phyloP scores from a whole-genome alignment of 495 filamentous ascomycete species.

The Venustampulla echinocandica region DNA sequence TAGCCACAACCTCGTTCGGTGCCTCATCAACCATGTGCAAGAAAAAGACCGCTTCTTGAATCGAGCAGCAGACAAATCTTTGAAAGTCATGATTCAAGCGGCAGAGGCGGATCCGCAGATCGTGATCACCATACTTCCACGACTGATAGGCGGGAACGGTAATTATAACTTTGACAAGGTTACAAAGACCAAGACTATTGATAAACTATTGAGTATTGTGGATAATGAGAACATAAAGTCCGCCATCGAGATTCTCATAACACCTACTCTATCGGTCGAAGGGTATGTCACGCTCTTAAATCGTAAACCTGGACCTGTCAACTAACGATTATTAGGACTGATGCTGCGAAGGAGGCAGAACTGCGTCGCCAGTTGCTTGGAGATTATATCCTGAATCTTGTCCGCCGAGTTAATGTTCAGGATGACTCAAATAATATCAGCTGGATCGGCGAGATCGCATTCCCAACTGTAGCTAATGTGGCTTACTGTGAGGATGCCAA shows the following conservation, averaged over 20 bases:
- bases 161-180: conserved; percentile 73
- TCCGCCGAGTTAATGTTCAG: conserved; percentile 24
- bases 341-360: conserved; percentile 28
- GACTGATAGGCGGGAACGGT: conserved; percentile 59
- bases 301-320: neutral
- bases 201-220: conserved; percentile 58
- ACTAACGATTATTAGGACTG: conserved; percentile 6
- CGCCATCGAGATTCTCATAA: conserved; percentile 34
- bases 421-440: conserved; percentile 15
- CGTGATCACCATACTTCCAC: conserved; percentile 49
- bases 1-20: conserved; percentile 73
- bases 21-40: conserved; percentile 75
- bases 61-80: conserved; percentile 61
- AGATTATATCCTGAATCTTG: conserved; percentile 42
- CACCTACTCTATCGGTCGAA: conserved; percentile 27
- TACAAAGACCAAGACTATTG: conserved; percentile 83
- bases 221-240: conserved; percentile 41
- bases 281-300: conserved; percentile 17
- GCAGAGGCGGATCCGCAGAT: conserved; percentile 55
- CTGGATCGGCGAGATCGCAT: conserved; percentile 31
- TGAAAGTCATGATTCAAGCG: conserved; percentile 58
- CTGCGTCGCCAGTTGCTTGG: conserved; percentile 41
- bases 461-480: conserved; percentile 37
- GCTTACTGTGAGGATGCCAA: conserved; percentile 37
- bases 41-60: conserved; percentile 82